Conservation (phyloP, 1,284 basidiomycete species). For the Cryptococcus hybrid region DNA sequence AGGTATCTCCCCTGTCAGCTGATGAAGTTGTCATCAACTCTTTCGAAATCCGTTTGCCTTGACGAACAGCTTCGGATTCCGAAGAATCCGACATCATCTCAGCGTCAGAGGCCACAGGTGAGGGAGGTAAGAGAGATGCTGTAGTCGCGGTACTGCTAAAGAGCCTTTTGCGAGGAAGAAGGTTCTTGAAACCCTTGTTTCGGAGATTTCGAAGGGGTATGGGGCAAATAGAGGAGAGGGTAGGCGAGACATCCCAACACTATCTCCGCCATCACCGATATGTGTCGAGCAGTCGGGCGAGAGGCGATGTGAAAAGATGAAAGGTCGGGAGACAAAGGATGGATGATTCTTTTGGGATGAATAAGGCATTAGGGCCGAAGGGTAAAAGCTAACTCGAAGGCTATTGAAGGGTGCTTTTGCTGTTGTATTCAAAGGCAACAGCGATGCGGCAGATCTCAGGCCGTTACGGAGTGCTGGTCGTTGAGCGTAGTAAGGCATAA, state of each 20-base stretch:
- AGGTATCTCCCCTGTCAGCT: constrained; percentile 11
- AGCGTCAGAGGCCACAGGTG: background rate
- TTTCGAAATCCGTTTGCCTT: constrained; percentile 9
- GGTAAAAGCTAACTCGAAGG: too few relatives aligned
- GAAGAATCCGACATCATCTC: background rate
- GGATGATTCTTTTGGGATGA: background rate
- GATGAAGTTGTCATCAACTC: constrained; percentile 6
- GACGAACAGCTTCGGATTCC: background rate
- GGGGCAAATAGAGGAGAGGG: background rate
- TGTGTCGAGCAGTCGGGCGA: background rate
- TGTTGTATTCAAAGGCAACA: too few relatives aligned
- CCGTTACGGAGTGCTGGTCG: too few relatives aligned
- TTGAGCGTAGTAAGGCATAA: too few relatives aligned
- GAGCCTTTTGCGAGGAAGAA: background rate
- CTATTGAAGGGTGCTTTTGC: too few relatives aligned
- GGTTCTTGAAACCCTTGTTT: background rate
- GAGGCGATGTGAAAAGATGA: background rate
- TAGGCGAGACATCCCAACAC: background rate
- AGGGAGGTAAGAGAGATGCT: background rate
- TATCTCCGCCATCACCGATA: background rate
- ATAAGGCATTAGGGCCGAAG: too few relatives aligned
- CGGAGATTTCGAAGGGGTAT: background rate
- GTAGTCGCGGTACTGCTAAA: background rate
- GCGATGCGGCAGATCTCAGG: too few relatives aligned
- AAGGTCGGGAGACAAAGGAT: background rate